Percentiles rank a stretch among this genome's conserved stretches.
Conservation (phyloP, 192 early-diverging fungal genomes). For the Backusella psychrophila region DNA sequence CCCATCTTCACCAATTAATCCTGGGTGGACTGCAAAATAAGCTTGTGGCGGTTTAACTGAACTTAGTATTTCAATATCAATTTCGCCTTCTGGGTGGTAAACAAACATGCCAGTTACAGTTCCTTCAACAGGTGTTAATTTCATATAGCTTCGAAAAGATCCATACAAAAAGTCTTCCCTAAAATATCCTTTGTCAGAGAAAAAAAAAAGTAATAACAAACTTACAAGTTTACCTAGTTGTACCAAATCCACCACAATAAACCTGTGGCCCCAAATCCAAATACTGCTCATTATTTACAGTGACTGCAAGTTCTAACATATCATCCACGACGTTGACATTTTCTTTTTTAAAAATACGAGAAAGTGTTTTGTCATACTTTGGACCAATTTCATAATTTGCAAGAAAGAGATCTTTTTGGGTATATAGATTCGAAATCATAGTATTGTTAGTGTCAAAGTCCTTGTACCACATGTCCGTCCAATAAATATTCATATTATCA, state of each 20-base stretch:
- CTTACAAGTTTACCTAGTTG: slow-evolving; percentile 10
- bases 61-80: slow-evolving; percentile 29
- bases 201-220: not conserved
- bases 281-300: not conserved
- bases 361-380: slow-evolving; percentile 1
- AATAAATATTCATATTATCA: not conserved
- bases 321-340: slow-evolving; percentile 9
- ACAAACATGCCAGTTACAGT: slow-evolving; percentile 25
- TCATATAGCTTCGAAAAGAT: slow-evolving; percentile 19
- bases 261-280: not conserved
- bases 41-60: slow-evolving; percentile 17
- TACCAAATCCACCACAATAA: slow-evolving; percentile 16
- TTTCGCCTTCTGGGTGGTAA: slow-evolving; percentile 17
- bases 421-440: not conserved
- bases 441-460: slow-evolving; percentile 8
- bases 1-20: slow-evolving; percentile 9
- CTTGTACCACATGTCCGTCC: slow-evolving; percentile 19
- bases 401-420: slow-evolving; percentile 14
- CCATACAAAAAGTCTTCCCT: slow-evolving; percentile 24
- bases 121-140: slow-evolving; percentile 2
- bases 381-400: slow-evolving; percentile 15
- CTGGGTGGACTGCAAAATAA: slow-evolving; percentile 31
- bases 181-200: not conserved
- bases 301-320: slow-evolving; percentile 7
- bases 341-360: slow-evolving; percentile 8